These are phyloP conservation scores for Fusarium piperis DNA, from an alignment of 2,329 filamentous ascomycete species.

Conservation along the genomic window DNA sequence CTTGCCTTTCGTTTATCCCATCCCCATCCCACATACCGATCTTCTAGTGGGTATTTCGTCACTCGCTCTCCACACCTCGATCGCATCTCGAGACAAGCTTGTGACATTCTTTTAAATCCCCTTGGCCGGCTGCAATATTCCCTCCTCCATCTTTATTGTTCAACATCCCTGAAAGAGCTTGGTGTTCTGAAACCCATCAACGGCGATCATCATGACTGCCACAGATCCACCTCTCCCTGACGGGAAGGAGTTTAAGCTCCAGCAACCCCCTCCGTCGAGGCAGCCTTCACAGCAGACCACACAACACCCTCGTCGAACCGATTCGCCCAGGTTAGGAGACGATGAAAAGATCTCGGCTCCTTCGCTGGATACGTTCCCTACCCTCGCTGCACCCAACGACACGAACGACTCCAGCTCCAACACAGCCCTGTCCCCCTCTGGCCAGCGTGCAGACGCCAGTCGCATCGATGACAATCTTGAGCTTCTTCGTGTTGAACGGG, in stretches of 20 bases:
- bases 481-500: slow-evolving; percentile 57
- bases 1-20: slow-evolving; percentile 21
- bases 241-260: slow-evolving; percentile 29
- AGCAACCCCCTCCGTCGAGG: slow-evolving; percentile 26
- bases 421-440: slow-evolving; percentile 36
- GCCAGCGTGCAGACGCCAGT: slow-evolving; percentile 47
- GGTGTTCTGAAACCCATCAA: background rate
- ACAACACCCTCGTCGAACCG: slow-evolving; percentile 5
- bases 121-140: background rate
- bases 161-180: background rate
- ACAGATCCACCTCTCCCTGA: slow-evolving; percentile 32
- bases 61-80: slow-evolving; percentile 24
- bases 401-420: slow-evolving; percentile 28
- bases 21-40: background rate
- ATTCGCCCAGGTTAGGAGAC: background rate
- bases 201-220: slow-evolving; percentile 26
- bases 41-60: slow-evolving; percentile 23
- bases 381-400: slow-evolving; percentile 36
- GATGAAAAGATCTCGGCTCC: slow-evolving; percentile 40
- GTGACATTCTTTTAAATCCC: background rate
- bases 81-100: slow-evolving; percentile 2
- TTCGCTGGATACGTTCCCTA: slow-evolving; percentile 46
- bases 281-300: slow-evolving; percentile 21
- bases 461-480: slow-evolving; percentile 61
- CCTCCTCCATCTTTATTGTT: background rate